Base-by-base conservation (phyloP, 306 rosid genomes). In the Parietaria judaica region DNA sequence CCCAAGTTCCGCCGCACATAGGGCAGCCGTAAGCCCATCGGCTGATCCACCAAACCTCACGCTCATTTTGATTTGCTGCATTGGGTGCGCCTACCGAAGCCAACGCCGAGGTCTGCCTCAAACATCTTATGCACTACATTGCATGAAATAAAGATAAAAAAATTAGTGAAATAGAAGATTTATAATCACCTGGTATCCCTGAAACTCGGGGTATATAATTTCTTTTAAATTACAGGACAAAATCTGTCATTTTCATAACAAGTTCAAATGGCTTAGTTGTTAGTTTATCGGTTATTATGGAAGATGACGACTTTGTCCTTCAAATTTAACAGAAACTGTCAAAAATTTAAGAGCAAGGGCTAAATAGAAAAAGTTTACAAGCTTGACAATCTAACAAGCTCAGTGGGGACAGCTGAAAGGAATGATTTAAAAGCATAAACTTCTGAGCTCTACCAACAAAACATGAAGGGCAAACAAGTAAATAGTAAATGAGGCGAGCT, bases 1-100 rank as follows among this genome's bases (percentile, higher is more conserved):
- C 92, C 98, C 98, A 92, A 57, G 96, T 86, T 78, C 98, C 98
- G 59, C 96, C 96, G 56, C 98, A 92, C 92, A 88, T 88, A 12
- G 98, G 99, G 72, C 99, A 92, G 65, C 95, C 86, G 56, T 86
- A 78, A 52, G 83, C 94, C 99, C 99, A 92, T 64, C 99, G 94
- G 81, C 94, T 86, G 77, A 92, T 86, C 99, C 99, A 92, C 95
- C 94, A 88, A 44, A 73, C 77, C 76, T 88, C 95, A 56, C 82
- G 68, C 52, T 81, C 94, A 56, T 67, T 79, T 63, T 81, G 95
- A 72, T 66, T 72, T 47, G 81, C 50, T 62, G 83, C 67, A 69
- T 55, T 67, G 55, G 84, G 43, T n/a, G 84, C 74, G 78, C 74
- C 81, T 5, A 86, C 81, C 57, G 94, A 84, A 58, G 83, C 73